Evolutionary conservation across 2,329 filamentous ascomycete species (phyloP), one percentile per base, ranked within the genome.

Genomic region (Scolecobasidium constrictum): DNA sequence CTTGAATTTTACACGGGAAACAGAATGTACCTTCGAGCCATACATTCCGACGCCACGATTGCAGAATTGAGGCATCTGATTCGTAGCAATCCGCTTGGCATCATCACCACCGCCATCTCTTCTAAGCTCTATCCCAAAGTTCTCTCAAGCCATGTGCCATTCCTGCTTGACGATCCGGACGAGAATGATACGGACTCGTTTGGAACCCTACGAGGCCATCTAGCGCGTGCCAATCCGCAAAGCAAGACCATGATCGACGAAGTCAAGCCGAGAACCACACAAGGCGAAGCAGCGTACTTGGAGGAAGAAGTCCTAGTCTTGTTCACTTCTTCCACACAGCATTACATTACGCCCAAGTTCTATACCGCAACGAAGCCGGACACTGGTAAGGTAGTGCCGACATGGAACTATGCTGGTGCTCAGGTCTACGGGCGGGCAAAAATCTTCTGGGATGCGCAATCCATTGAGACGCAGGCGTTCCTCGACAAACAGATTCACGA

Each of bases 281-380:
- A 42, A 56, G 18, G 17, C 28, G n/a, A n/a, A n/a, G 5, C 21
- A 7, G 12, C 31, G 37, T 15, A 28, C 37, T 51, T 68, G 2
- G 38, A 54, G 4, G 54, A 75, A 23, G 77, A 82, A 44, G 75
- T 83, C 1, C 56, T 78, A 21, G 62, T 83, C 3, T 61, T 82
- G 13, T 83, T 84, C 65, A 81, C 67, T 36, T 66, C 65, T 0
- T 63, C 69, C 0, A 55, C 65, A 1, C 71, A 82, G 28, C 75
- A 79, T 58, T 83, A 83, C 50, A 71, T 83, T 4, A 81, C 79
- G 0, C 77, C 79, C 1, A 78, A 80, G 46, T 83, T 82, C 58
- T 83, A 83, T 61, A 66, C 61, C 9, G 68, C 77, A 49, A 82
- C 79, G 1, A 83, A 83, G 53, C 78, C 77, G 0, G 54, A 52